Conservation (phyloP, 2,329 filamentous ascomycete species). For the Bertia moriformis region DNA sequence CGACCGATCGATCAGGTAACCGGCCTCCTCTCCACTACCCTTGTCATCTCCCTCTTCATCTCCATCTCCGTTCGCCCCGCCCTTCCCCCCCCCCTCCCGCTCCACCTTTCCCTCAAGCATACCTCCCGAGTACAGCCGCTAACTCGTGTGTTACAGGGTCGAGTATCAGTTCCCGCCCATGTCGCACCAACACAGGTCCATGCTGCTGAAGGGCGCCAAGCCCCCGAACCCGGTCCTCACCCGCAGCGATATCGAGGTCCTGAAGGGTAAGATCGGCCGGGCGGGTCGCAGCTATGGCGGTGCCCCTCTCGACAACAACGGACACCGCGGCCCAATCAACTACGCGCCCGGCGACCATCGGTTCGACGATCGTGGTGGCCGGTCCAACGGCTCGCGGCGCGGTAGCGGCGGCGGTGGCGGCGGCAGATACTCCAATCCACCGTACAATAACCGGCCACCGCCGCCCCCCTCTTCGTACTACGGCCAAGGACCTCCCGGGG, state of each 20-base stretch:
- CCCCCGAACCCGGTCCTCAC: conserved; percentile 60
- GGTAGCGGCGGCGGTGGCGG: too few species aligned
- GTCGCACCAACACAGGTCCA: conserved; percentile 71
- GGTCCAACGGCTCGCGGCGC: too few species aligned
- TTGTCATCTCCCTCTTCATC: conserved; percentile 10
- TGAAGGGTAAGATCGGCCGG: conserved; percentile 50
- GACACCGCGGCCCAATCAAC: conserved; percentile 34
- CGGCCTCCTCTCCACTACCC: too few species aligned
- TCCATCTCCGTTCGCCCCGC: conserved; percentile 2
- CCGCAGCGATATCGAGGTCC: conserved; percentile 58
- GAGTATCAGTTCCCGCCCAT: conserved; percentile 70
- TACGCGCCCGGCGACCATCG: conserved; percentile 28
- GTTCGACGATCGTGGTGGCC: too few species aligned
- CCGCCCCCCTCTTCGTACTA: too few species aligned
- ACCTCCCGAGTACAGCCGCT: conserved; percentile 6
- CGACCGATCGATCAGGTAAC: conserved; percentile 72
- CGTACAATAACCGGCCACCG: too few species aligned
- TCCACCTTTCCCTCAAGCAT: too few species aligned
- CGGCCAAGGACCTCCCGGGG: background rate
- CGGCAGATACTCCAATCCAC: too few species aligned
- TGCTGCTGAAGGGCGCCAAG: conserved; percentile 74
- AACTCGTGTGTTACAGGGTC: conserved; percentile 47
- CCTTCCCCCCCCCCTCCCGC: background rate
- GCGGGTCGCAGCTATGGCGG: conserved; percentile 60
- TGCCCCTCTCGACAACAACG: conserved; percentile 39